Conservation (phyloP, 495 filamentous ascomycete genomes). For the Lasiosphaeris hirsuta region DNA sequence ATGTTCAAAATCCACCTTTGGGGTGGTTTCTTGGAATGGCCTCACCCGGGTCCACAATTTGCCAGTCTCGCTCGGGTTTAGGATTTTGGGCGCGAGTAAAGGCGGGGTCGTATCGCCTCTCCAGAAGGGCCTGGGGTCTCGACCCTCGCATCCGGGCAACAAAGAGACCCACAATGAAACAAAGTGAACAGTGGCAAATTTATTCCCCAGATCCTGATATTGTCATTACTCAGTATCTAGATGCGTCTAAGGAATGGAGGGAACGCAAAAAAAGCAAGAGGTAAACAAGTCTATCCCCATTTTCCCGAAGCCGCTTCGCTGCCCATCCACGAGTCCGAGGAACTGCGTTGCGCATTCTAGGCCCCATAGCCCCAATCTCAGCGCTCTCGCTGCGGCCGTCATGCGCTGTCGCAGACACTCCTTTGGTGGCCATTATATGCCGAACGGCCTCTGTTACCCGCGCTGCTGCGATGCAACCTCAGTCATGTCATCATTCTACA, state of each 20-base stretch:
- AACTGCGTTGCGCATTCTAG: neutral
- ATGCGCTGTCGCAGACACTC: too few relatives aligned
- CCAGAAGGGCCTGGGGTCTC: too few relatives aligned
- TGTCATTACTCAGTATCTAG: slow-evolving; percentile 22
- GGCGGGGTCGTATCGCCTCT: neutral
- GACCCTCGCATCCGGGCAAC: neutral
- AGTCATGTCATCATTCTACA: neutral
- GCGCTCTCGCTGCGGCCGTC: too few relatives aligned
- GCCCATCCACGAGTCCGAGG: slow-evolving; percentile 5
- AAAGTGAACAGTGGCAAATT: neutral
- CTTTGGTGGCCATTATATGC: too few relatives aligned
- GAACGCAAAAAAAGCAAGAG: slow-evolving; percentile 14
- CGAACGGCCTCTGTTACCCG: too few relatives aligned
- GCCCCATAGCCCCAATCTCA: too few relatives aligned
- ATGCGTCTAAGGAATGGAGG: slow-evolving; percentile 17
- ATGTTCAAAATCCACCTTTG: too few relatives aligned
- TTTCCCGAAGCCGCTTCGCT: neutral
- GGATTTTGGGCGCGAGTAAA: neutral
- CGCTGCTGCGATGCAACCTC: neutral
- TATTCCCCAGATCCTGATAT: slow-evolving; percentile 9
- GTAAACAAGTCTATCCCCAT: slow-evolving; percentile 17
- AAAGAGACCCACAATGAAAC: neutral
- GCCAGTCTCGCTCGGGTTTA: neutral
- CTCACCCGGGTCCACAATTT: neutral
- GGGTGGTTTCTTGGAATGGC: neutral